A percentile compares a stretch with the other conserved stretches of the same genome.
Conservation (phyloP, 768 basidiomycete genomes). For the Phylloporus rhodoxanthus region DNA sequence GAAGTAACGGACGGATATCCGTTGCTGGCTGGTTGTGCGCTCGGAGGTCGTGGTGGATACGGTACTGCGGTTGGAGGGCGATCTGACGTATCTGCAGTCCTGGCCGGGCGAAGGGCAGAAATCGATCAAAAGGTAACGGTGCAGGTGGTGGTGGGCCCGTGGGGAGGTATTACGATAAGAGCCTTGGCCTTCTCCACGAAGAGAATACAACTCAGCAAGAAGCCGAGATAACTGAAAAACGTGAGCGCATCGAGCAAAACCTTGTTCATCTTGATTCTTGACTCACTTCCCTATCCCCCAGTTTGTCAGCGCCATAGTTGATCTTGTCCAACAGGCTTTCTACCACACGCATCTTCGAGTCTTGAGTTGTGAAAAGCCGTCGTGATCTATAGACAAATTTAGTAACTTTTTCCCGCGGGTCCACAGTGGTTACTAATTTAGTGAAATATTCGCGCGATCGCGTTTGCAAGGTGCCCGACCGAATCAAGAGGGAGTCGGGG, state of each 20-base stretch:
- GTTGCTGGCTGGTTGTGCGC: slow-evolving; percentile 10
- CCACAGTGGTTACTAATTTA: too few species aligned
- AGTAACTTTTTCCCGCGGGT: too few species aligned
- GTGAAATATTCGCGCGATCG: too few species aligned
- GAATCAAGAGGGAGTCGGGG: too few species aligned
- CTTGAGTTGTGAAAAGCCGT: too few species aligned
- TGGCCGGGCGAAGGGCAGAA: slow-evolving; percentile 38
- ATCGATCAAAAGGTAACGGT: slow-evolving; percentile 42
- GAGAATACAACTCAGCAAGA: slow-evolving; percentile 34
- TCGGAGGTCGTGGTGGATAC: slow-evolving; percentile 26
- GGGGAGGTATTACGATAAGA: slow-evolving; percentile 29
- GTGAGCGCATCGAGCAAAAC: too few species aligned
- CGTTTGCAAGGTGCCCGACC: too few species aligned
- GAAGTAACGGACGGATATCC: slow-evolving; percentile 10
- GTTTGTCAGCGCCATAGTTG: slow-evolving; percentile 14
- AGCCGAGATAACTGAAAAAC: too few species aligned
- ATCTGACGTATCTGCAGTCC: slow-evolving; percentile 17
- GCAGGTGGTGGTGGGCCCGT: slow-evolving; percentile 53
- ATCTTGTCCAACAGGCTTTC: too few species aligned
- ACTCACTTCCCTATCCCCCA: slow-evolving; percentile 27
- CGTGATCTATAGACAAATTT: too few species aligned
- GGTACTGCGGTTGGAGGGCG: too few species aligned
- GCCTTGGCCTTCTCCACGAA: slow-evolving; percentile 28
- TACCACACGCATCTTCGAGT: too few species aligned
- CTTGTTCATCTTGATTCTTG: slow-evolving; percentile 1